A percentile compares a stretch with the other conserved stretches of the same genome.
Conservation (phyloP, 75 land plant species). For the Isoetes taiwanensis region DNA sequence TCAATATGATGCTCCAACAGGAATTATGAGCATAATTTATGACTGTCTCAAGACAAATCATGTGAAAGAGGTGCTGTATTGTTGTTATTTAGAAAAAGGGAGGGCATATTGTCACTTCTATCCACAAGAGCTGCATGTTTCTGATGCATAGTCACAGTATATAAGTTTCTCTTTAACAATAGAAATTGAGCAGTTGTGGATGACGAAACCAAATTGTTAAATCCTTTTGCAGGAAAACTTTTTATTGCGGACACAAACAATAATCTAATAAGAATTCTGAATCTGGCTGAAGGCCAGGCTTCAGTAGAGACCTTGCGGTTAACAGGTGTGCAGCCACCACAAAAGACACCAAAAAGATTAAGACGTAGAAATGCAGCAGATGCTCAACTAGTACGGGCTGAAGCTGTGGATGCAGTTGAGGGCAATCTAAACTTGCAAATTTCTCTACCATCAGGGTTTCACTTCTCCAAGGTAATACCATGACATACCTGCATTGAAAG, state of each 20-base stretch:
- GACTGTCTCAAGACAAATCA: no score
- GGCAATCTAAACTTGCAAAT: constrained; percentile 53
- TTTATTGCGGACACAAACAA: constrained; percentile 94
- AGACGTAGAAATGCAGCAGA: constrained; percentile 50
- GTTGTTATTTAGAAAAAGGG: no score
- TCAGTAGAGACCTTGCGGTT: constrained; percentile 54
- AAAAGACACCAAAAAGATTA: constrained; percentile 43
- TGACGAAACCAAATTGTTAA: neutral
- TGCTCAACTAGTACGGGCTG: constrained; percentile 33
- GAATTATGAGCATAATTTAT: no score
- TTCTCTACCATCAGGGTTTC: constrained; percentile 69
- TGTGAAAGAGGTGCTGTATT: no score
- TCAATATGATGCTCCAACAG: no score
- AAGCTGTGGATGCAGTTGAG: constrained; percentile 37
- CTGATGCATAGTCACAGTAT: no score
- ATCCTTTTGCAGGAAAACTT: constrained; percentile 52
- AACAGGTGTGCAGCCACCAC: constrained; percentile 82
- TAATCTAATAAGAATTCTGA: constrained; percentile 56
- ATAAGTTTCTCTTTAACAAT: no score
- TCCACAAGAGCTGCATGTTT: no score
- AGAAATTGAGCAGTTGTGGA: no score
- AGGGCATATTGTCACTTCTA: no score
- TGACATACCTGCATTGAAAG: no score
- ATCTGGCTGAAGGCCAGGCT: constrained; percentile 31
- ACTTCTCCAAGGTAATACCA: constrained; percentile 64